Evolutionary conservation across 768 basidiomycete species (phyloP), one percentile per base, ranked within the genome.

Genomic region (Gloeostereum incarnatum): DNA sequence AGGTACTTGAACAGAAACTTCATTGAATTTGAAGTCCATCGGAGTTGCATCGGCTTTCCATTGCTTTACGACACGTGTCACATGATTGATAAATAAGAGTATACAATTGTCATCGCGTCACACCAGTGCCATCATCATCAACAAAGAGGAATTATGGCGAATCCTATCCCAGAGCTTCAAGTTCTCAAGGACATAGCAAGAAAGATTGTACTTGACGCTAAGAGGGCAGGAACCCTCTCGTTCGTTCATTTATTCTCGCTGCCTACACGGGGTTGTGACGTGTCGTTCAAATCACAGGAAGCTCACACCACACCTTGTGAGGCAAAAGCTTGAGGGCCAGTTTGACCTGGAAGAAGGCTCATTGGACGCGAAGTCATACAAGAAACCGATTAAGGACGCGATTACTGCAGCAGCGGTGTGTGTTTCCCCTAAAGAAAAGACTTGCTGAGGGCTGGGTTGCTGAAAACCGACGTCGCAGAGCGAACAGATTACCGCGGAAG

Each of bases 81-180:
- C n/a, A n/a, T n/a, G n/a, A n/a, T n/a, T n/a, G n/a, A n/a, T n/a
- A n/a, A n/a, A n/a, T n/a, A n/a, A n/a, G n/a, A n/a, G n/a, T n/a
- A n/a, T n/a, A n/a, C n/a, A n/a, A n/a, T n/a, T n/a, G n/a, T n/a
- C n/a, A n/a, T n/a, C n/a, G n/a, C n/a, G n/a, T n/a, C n/a, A n/a
- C n/a, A n/a, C n/a, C n/a, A n/a, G n/a, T n/a, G n/a, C n/a, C n/a
- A n/a, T n/a, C n/a, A n/a, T n/a, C n/a, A n/a, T n/a, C n/a, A n/a
- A n/a, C n/a, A n/a, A n/a, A n/a, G n/a, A n/a, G n/a, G n/a, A n/a
- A n/a, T n/a, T n/a, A n/a, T n/a, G n/a, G n/a, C n/a, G n/a, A n/a
- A n/a, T n/a, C n/a, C 69, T 9, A 4, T 11, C 5, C 38, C 38
- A 3, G 18, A 31, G 16, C 29, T 16, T 10, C 23, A 39, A 22